These are phyloP conservation scores for Cronartium quercuum DNA, from an alignment of 1,284 basidiomycete species.

Conservation along the genomic window DNA sequence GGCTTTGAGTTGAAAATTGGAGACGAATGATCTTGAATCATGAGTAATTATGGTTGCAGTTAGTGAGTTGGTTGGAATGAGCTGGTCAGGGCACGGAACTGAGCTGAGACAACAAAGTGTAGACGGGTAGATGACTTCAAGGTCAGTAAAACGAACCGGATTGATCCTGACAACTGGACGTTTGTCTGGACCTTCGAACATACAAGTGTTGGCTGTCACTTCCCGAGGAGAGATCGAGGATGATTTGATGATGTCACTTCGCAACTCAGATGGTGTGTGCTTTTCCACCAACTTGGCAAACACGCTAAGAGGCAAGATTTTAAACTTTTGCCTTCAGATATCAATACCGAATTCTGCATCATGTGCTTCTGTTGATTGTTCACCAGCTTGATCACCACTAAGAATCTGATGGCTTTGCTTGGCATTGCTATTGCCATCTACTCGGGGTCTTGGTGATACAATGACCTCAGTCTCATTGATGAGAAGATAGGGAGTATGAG, in stretches of 20 bases:
- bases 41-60: neutral
- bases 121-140: conserved; percentile 12
- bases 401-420: conserved; percentile 21
- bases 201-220: neutral
- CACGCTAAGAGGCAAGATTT: conserved; percentile 15
- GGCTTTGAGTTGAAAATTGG: neutral
- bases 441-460: conserved; percentile 21
- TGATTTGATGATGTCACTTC: neutral
- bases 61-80: neutral
- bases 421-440: conserved; percentile 3
- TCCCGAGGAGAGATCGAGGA: too few relatives aligned
- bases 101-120: conserved; percentile 21
- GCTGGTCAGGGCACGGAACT: conserved; percentile 20
- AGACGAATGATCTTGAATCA: neutral
- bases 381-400: neutral
- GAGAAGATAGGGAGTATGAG: conserved; percentile 13
- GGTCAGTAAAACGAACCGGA: conserved; percentile 15
- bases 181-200: neutral
- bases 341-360: neutral
- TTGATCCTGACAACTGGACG: conserved; percentile 6
- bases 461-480: conserved; percentile 34
- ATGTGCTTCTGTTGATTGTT: neutral
- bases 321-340: conserved; percentile 16
- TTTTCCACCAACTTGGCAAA: neutral
- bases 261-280: too few relatives aligned